phyloP scores from a whole-genome alignment of 2,329 filamentous ascomycete genomes.

The Neopestalotiopsis sp. region DNA sequence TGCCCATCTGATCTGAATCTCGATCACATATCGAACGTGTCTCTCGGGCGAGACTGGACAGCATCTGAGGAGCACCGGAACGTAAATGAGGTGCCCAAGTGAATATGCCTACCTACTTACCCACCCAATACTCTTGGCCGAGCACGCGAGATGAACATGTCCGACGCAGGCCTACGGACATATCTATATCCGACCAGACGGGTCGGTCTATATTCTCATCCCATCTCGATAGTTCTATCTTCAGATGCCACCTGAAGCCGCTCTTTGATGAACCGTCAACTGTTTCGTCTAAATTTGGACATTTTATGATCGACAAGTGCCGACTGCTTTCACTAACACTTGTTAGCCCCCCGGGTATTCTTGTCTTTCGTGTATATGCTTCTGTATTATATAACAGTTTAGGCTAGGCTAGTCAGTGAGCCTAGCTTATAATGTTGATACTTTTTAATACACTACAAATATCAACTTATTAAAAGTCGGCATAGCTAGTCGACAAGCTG shows the following conservation, averaged over 20 bases:
- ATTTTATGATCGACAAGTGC: neutral
- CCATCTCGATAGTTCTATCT: neutral
- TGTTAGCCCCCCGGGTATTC: neutral
- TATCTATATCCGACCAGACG: neutral
- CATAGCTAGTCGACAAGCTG: constrained; percentile 42
- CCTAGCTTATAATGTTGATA: too few relatives aligned
- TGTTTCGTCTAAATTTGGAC: constrained; percentile 1
- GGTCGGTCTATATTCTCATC: neutral
- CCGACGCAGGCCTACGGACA: too few relatives aligned
- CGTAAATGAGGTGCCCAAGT: too few relatives aligned
- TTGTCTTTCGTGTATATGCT: neutral
- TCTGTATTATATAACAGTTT: neutral
- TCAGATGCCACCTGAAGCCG: neutral
- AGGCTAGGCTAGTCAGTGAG: neutral
- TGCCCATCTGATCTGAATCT: too few relatives aligned
- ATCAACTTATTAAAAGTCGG: neutral
- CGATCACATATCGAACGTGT: too few relatives aligned
- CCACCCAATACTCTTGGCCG: too few relatives aligned
- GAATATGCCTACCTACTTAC: too few relatives aligned
- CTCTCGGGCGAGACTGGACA: too few relatives aligned
- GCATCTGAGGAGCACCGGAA: too few relatives aligned
- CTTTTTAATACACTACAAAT: neutral
- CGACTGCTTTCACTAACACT: neutral
- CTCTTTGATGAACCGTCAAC: neutral
- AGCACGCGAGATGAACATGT: neutral